Percentiles rank a stretch among this genome's conserved stretches.
Evolutionary conservation across 2,329 filamentous ascomycete species (phyloP).

Genomic region (Diplodia scrobiculata): DNA sequence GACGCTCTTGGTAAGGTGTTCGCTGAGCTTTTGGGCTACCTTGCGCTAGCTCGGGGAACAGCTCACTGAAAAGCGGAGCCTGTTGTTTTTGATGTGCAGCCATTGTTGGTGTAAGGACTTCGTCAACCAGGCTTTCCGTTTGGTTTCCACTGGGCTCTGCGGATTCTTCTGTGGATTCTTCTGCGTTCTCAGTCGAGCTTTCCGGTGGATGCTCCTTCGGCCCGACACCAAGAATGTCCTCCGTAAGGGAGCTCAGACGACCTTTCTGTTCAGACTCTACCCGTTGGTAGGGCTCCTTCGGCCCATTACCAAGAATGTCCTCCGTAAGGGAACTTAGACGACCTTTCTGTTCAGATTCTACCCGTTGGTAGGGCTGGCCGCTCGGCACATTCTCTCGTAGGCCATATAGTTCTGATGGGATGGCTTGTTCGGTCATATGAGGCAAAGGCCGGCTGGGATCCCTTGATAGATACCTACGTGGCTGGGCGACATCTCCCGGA

Average conservation of each 20-base stretch:
- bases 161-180: neutral
- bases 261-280: too few species aligned
- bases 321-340: neutral
- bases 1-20: neutral
- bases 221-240: neutral
- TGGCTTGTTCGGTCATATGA: slow-evolving; percentile 6
- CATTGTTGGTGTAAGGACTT: neutral
- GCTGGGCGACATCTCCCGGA: neutral
- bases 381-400: neutral
- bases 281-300: neutral
- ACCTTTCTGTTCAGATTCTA: neutral
- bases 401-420: slow-evolving; percentile 4
- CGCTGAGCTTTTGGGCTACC: neutral
- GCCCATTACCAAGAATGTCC: neutral
- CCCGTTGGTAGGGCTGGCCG: neutral
- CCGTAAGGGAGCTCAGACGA: neutral
- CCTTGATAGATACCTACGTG: slow-evolving; percentile 8
- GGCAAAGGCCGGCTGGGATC: slow-evolving; percentile 10
- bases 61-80: neutral
- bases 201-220: neutral
- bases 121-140: neutral
- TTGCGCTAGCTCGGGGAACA: slow-evolving; percentile 22
- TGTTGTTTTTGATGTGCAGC: neutral
- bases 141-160: too few species aligned
- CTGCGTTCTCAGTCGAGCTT: neutral